Base-by-base conservation (phyloP, 2,329 filamentous ascomycete species). In the Alternaria angustiovoidea region DNA sequence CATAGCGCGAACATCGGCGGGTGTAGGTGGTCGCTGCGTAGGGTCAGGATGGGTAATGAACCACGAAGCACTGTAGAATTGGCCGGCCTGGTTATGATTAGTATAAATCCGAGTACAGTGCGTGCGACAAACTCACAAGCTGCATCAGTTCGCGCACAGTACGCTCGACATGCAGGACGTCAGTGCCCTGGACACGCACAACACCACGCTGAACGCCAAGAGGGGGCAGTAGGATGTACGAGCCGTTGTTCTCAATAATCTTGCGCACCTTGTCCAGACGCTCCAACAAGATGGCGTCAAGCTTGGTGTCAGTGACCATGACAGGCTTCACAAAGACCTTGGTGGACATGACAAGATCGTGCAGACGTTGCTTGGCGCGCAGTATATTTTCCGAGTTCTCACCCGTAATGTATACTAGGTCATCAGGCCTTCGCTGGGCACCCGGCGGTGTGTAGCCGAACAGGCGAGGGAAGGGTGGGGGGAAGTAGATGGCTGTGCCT, bases 1-100 rank as follows among this genome's bases (percentile, higher is more conserved):
- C 89, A 98, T 96, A n/a, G 89, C 87, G 60, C 92, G 88, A 62
- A 97, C 89, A 63, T 98, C 93, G 47, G 84, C 82, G 41, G 86
- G 81, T 7, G 81, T 89, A 63, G 81, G 91, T 71, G 82, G 84
- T 77, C 78, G 90, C 72, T 87, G 86, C 14, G 82, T 81, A 38
- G 88, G 83, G 62, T 95, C 91, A 14, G 89, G 86, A 72, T 92
- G 89, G 74, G 93, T 90, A 68, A 97, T 91, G 86, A 93, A 96
- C 94, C 95, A 99, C 11, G 92, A 93, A 22, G 94, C 94, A 75
- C 93, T 95, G 81, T 99, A 99, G 79, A 98, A 99, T 81, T 99
- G 95, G 36, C 94, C 94, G 66, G 94, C 93, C 91, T 94, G 65
- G 12, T 20, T 9, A 22, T 59, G 62, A 70, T 76, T 28, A 73